Conservation (phyloP, 441 rosid genomes). For the Populus trichocarpa region DNA sequence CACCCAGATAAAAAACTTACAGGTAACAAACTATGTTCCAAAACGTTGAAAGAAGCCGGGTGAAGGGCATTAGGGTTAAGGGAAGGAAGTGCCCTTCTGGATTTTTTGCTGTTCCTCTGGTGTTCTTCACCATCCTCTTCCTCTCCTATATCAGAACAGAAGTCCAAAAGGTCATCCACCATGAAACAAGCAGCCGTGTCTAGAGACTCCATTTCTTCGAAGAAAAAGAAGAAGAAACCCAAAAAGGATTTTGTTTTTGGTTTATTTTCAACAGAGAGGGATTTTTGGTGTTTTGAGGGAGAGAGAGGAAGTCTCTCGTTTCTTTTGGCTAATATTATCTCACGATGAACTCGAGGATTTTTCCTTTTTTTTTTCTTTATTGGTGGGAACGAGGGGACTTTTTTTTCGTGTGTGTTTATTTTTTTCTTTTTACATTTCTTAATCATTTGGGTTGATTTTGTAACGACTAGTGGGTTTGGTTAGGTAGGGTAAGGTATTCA, state of each 20-base stretch:
- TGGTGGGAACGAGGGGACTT: constrained; percentile 17
- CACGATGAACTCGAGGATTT: constrained; percentile 18
- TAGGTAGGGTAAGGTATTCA: background rate
- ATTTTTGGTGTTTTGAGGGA: background rate
- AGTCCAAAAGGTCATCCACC: constrained; percentile 72
- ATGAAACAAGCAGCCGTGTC: constrained; percentile 45
- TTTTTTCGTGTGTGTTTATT: background rate
- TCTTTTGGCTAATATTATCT: constrained; percentile 10
- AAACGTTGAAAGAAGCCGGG: constrained; percentile 17
- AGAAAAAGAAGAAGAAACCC: background rate
- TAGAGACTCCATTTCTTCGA: constrained; percentile 36
- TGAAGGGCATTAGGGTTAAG: constrained; percentile 15
- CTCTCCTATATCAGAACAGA: constrained; percentile 48
- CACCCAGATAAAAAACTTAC: constrained; percentile 34
- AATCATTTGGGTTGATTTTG: background rate
- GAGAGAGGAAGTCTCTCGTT: background rate
- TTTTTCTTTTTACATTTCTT: background rate
- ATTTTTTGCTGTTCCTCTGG: constrained; percentile 23
- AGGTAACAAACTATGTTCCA: constrained; percentile 21
- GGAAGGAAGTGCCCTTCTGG: constrained; percentile 22
- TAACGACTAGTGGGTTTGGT: constrained; percentile 1
- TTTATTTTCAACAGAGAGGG: background rate
- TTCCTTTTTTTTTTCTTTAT: background rate
- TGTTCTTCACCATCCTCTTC: constrained; percentile 40
- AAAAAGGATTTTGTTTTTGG: background rate